Percentiles rank a stretch among this genome's conserved stretches.
Conservation (phyloP, 345 rosid genomes). For the Nasturtium officinale region DNA sequence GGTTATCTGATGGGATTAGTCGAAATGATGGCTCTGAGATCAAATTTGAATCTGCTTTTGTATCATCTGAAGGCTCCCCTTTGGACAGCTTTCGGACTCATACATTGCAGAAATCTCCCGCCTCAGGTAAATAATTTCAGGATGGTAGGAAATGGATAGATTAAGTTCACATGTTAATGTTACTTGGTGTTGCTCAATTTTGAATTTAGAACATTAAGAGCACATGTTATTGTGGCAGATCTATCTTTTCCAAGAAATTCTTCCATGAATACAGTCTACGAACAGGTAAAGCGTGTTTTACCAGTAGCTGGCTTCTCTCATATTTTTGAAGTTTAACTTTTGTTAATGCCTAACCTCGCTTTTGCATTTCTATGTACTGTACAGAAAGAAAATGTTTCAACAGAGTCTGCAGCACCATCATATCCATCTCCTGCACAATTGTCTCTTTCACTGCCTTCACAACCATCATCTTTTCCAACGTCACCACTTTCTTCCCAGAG, state of each 20-base stretch:
- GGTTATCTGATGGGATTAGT: slow-evolving; percentile 69
- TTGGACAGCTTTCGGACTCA: slow-evolving; percentile 55
- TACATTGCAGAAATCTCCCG: slow-evolving; percentile 69
- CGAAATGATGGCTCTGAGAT: slow-evolving; percentile 55
- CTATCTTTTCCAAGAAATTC: slow-evolving; percentile 64
- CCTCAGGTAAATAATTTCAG: slow-evolving; percentile 61
- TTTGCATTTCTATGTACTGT: neutral
- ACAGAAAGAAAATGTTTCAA: slow-evolving; percentile 52
- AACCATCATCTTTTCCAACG: slow-evolving; percentile 56
- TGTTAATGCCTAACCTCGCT: slow-evolving; percentile 21
- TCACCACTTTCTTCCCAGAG: slow-evolving; percentile 59
- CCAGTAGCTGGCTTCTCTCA: slow-evolving; percentile 5
- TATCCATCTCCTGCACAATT: slow-evolving; percentile 57
- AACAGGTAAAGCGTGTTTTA: slow-evolving; percentile 59
- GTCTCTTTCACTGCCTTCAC: slow-evolving; percentile 67
- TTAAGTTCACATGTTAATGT: neutral
- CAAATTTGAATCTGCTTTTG: slow-evolving; percentile 61
- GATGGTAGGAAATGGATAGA: neutral
- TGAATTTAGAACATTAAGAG: neutral
- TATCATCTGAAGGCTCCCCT: slow-evolving; percentile 76
- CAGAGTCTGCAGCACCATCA: slow-evolving; percentile 55
- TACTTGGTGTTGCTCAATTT: slow-evolving; percentile 17
- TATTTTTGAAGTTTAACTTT: neutral
- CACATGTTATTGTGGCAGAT: slow-evolving; percentile 70
- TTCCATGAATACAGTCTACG: slow-evolving; percentile 61